A percentile compares a stretch with the other conserved stretches of the same genome.
Conservation (phyloP, 306 rosid species). For the Vigna hirtella region DNA sequence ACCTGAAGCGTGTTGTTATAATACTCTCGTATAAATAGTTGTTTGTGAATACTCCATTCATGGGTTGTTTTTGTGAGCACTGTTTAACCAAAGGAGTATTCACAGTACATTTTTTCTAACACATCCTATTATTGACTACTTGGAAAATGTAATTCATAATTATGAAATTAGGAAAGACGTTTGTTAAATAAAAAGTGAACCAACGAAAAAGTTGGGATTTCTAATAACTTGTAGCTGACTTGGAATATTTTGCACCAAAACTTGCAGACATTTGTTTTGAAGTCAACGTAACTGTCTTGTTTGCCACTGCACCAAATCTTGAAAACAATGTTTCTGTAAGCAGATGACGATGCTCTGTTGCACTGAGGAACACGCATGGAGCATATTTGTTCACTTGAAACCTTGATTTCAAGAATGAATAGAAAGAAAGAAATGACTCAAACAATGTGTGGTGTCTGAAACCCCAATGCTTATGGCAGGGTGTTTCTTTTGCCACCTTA, state of each 20-base stretch:
- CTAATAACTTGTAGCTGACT: background rate
- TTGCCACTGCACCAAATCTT: background rate
- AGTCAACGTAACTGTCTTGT: background rate
- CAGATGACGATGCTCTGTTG: background rate
- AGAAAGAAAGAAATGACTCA: background rate
- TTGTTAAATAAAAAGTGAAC: no score
- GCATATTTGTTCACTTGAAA: background rate
- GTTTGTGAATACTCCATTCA: background rate
- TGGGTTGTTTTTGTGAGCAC: background rate
- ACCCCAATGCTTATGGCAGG: background rate
- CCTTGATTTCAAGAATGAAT: background rate
- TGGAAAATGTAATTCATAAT: no score
- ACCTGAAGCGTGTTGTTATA: background rate
- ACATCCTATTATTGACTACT: no score
- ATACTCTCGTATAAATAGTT: no score
- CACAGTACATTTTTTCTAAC: no score
- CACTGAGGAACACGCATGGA: background rate
- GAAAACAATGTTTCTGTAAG: background rate
- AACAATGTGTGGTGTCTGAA: background rate
- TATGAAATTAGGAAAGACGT: no score
- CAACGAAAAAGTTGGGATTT: no score
- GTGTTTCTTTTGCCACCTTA: no score
- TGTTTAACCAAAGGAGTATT: background rate
- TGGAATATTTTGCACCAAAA: slow-evolving; percentile 9
- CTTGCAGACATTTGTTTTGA: background rate